Evolutionary conservation across 257 asterid species (phyloP), one percentile per base, ranked within the genome.

Genomic region (Jaltomata sinuosa): DNA sequence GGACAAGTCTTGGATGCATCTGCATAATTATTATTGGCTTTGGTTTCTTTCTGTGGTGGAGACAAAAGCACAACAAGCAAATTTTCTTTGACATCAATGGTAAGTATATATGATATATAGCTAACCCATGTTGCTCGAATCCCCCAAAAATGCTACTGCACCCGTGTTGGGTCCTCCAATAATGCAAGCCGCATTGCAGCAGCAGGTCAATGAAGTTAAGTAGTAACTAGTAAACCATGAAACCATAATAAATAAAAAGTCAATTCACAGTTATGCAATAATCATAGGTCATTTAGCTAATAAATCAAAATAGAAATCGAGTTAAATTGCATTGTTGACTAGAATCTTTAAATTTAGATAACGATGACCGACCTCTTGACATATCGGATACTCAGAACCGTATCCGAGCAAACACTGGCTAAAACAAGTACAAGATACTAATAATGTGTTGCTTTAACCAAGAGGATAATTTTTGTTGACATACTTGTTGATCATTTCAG

Each of bases 1-100:
- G 97, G 61, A 71, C 98, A 62, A 93, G 98, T 91, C 94, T 96
- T 34, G 98, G 93, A 52, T 93, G 98, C 91, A 89, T 96, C 89
- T 90, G 92, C 85, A 71, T 93, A n/a, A 86, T 96, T 19, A 90
- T 96, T 84, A 84, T 96, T 72, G 98, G 97, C 67, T 92, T 93
- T 38, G 93, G 96, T 22, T 89, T 94, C 67, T 92, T 93, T 32
- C 93, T 96, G 5, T 93, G 97, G 97, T 95, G 97, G 97, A 92
- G 98, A 68, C 92, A 93, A 79, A 94, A 90, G 83, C 93, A 90
- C 89, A 92, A 87, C 87, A 87, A 91, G 83, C 98, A 96, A 88
- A 88, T 94, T 82, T 92, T 94, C 88, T 92, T 94, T 14, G 96
- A 94, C 57, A 88, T 79, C 32, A 92, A 92, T 67, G 98, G 99